Evolutionary conservation across 2,329 filamentous ascomycete species (phyloP).

Genomic region (Blastomyces parvus): DNA sequence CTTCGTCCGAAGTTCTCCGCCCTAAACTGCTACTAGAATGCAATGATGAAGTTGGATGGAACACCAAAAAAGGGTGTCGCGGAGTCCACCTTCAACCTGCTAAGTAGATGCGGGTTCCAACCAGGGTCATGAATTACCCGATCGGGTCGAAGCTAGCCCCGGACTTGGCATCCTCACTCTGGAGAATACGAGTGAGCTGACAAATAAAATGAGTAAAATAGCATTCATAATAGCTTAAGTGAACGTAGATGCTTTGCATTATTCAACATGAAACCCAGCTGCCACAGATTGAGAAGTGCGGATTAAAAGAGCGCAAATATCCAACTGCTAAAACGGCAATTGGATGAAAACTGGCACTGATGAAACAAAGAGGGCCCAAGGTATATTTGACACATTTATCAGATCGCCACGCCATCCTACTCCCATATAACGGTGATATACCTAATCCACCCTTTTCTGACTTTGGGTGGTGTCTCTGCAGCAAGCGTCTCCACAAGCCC

Average conservation of each 20-base stretch:
- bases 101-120: too few species aligned
- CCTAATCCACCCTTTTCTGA: slow-evolving; percentile 16
- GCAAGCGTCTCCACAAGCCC: slow-evolving; percentile 46
- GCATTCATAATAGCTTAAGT: not conserved
- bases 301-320: not conserved
- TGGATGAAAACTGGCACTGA: not conserved
- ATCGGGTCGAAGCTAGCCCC: too few species aligned
- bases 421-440: slow-evolving; percentile 13
- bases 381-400: not conserved
- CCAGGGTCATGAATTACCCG: too few species aligned
- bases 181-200: too few species aligned
- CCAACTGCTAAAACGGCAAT: not conserved
- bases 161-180: too few species aligned
- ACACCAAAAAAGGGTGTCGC: too few species aligned
- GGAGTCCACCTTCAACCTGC: too few species aligned
- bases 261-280: not conserved
- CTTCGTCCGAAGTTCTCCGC: too few species aligned
- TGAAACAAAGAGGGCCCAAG: not conserved
- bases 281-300: not conserved
- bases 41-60: too few species aligned
- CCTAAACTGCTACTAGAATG: too few species aligned
- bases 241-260: not conserved
- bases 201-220: not conserved
- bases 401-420: slow-evolving; percentile 1
- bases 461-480: slow-evolving; percentile 30